phyloP scores from a whole-genome alignment of 768 basidiomycete species.

The Cantharellus anzutake region DNA sequence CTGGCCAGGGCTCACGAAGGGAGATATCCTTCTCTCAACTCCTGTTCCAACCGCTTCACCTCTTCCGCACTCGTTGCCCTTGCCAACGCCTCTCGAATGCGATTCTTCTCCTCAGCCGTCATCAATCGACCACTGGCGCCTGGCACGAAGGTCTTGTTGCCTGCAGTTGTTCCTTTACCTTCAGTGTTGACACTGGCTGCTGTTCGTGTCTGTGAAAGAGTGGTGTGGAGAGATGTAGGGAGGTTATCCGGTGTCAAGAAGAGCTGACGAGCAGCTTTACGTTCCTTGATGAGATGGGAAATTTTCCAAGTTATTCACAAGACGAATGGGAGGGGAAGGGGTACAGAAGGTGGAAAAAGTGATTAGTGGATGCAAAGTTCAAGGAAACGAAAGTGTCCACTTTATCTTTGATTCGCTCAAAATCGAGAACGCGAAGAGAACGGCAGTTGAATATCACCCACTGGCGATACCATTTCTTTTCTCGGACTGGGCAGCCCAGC shows the following conservation, averaged over 20 bases:
- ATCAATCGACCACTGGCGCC: constrained; percentile 66
- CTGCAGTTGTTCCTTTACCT: constrained; percentile 40
- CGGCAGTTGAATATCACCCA: constrained; percentile 85
- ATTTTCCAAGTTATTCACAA: not conserved
- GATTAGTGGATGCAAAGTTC: not conserved
- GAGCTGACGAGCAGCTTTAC: constrained; percentile 47
- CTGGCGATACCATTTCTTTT: constrained; percentile 93
- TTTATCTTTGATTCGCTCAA: constrained; percentile 87
- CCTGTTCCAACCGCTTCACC: constrained; percentile 64
- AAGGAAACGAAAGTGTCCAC: constrained; percentile 22
- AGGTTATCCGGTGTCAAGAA: constrained; percentile 69
- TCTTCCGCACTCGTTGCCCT: constrained; percentile 85
- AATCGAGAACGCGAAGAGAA: constrained; percentile 80
- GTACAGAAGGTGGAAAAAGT: not conserved
- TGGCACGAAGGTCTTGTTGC: constrained; percentile 34
- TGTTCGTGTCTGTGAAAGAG: constrained; percentile 50
- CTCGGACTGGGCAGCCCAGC: constrained; percentile 65
- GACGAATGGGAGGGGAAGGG: not conserved
- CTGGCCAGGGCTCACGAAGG: constrained; percentile 18
- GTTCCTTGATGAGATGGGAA: constrained; percentile 38
- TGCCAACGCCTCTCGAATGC: constrained; percentile 71
- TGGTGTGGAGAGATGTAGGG: constrained; percentile 62
- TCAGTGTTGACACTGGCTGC: constrained; percentile 35
- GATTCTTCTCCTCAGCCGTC: constrained; percentile 81
- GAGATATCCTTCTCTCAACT: constrained; percentile 66